A percentile compares a stretch with the other conserved stretches of the same genome.
Conservation (phyloP, 108 stramenopile species). For the Conticribra weissflogii region DNA sequence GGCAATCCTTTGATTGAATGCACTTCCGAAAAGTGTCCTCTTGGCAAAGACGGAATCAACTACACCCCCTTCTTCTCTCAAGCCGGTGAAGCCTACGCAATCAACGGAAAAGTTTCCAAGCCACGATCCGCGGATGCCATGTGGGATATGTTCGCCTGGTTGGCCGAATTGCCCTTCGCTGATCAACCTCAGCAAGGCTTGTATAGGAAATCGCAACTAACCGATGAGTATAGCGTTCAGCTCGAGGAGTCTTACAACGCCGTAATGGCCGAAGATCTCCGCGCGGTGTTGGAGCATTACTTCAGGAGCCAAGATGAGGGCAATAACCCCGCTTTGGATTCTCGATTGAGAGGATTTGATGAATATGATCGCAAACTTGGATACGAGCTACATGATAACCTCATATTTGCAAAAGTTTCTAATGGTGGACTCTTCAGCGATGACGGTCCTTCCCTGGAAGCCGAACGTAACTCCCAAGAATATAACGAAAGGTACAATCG, state of each 20-base stretch:
- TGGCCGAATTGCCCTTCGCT: conserved; percentile 23
- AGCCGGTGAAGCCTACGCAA: conserved; percentile 45
- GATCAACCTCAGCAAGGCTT: conserved; percentile 29
- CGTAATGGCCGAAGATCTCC: conserved; percentile 38
- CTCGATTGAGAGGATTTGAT: conserved; percentile 34
- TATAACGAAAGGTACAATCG: conserved; percentile 24
- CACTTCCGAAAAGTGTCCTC: conserved; percentile 20
- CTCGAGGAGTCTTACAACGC: conserved; percentile 37
- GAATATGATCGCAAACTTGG: conserved; percentile 37
- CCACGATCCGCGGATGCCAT: conserved; percentile 28
- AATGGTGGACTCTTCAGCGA: conserved; percentile 30
- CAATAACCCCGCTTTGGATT: conserved; percentile 37
- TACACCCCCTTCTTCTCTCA: conserved; percentile 47
- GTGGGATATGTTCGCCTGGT: conserved; percentile 50
- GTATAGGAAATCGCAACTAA: conserved; percentile 37
- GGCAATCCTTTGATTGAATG: conserved; percentile 28
- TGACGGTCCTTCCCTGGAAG: conserved; percentile 15
- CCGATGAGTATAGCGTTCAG: conserved; percentile 3
- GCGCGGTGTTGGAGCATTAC: conserved; percentile 21
- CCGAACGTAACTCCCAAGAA: conserved; percentile 14
- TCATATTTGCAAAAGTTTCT: conserved; percentile 19
- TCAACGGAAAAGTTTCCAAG: conserved; percentile 45
- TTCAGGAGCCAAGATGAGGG: conserved; percentile 37
- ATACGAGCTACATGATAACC: conserved; percentile 22
- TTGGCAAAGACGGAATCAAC: conserved; percentile 33